Base-by-base conservation (phyloP, 805 yeast genomes). In the Metschnikowia gelsemii region DNA sequence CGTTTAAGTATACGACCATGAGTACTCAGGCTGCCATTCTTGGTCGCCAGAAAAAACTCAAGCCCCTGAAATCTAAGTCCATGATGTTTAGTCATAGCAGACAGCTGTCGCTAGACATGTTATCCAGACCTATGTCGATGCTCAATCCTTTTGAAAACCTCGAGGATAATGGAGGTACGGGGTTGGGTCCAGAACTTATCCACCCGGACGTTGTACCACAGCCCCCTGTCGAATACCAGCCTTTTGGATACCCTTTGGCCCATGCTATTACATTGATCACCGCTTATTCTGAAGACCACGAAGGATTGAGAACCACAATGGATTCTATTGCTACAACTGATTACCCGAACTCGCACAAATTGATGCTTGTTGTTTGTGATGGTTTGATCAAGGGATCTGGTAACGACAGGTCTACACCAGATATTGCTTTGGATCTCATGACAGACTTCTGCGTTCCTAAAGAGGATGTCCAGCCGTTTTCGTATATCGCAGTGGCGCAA, bases 301-400 rank as follows among this genome's bases (percentile, higher is more conserved):
- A 73, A 9, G 96, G 95, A 47, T 64, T 93, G 43, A 75, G 98
- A 55, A 80, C 91, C 1, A 89, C 98, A 0, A 63, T 91, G 49
- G 98, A 93, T 62, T 91, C 98, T 2, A 61, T 93, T 38, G 87
- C 96, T n/a, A 87, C 96, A 1, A 88, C 97, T 1, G 96, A 88
- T 50, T 93, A 85, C 62, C 97, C 98, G 42, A 90, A 89, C 61
- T 87, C 96, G 3, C 98, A 93, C 64, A 93, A 91, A 61, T 68
- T 93, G 47, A 72, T 93, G 29, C 67, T 89, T 39, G 80, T 90
- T 29, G 76, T 91, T 11, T 91, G 98, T 72, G 99, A 93, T 68
- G 99, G 99, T 52, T 52, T 91, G 25, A 83, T 93, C 53, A 90
- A 91, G 56, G 99, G 99, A 51, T 82, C 96, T 16, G 98, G 97